These are phyloP conservation scores for Trypethelium eluteriae DNA, from an alignment of 495 filamentous ascomycete species.

Conservation along the genomic window DNA sequence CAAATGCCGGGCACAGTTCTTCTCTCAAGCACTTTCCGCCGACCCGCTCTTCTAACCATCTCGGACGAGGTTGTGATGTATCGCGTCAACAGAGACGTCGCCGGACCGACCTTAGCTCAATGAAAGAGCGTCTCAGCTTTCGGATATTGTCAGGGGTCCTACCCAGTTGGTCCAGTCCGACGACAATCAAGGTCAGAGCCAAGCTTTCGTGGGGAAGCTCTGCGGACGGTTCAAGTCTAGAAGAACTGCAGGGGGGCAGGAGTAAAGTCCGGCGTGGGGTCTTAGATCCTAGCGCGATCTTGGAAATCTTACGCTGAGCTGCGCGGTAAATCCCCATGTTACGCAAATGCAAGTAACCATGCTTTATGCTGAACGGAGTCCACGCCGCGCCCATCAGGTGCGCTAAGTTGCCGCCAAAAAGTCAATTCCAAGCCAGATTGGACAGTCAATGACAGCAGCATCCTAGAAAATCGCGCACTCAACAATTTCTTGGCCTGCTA, in stretches of 20 bases:
- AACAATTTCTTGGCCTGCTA: background rate
- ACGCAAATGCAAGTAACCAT: background rate
- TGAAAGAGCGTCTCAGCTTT: background rate
- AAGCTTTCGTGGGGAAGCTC: background rate
- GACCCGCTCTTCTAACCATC: background rate
- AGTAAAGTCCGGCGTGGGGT: slow-evolving; percentile 9
- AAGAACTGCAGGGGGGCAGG: background rate
- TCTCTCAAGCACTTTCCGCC: background rate
- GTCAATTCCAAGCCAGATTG: background rate
- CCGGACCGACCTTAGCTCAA: background rate
- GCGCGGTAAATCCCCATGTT: background rate
- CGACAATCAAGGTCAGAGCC: background rate
- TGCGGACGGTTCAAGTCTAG: background rate
- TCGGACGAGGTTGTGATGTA: background rate
- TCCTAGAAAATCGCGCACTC: background rate
- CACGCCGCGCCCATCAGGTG: background rate
- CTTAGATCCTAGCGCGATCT: slow-evolving; percentile 12
- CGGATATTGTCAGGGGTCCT: background rate
- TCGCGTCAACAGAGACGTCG: background rate
- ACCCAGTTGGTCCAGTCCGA: background rate
- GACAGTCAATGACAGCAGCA: slow-evolving; percentile 9
- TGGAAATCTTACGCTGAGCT: background rate
- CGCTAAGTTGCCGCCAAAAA: background rate
- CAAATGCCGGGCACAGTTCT: background rate
- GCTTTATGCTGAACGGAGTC: slow-evolving; percentile 3